Evolutionary conservation across 495 filamentous ascomycete genomes (phyloP).

Genomic region (Apiosordaria backusii): DNA sequence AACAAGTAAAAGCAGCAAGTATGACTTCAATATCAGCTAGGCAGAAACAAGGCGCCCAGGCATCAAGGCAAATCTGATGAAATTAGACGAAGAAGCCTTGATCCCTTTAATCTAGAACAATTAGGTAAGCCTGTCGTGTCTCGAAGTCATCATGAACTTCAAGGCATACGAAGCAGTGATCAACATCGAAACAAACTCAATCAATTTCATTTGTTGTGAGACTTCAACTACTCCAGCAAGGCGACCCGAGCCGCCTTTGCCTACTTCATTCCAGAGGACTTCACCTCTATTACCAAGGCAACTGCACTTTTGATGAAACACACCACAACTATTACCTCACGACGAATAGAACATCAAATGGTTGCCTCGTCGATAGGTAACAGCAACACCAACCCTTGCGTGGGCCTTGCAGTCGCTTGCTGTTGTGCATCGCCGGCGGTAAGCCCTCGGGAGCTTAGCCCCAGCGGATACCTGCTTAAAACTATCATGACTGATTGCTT

Average conservation of each 20-base stretch:
- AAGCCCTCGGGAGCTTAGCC: neutral
- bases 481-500: neutral
- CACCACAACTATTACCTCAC: neutral
- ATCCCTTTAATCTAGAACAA: neutral
- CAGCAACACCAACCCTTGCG: neutral
- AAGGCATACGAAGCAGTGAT: neutral
- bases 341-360: neutral
- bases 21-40: no score
- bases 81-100: neutral
- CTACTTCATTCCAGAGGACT: neutral
- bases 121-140: neutral
- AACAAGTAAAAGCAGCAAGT: neutral
- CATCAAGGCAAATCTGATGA: neutral
- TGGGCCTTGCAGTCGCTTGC: no score
- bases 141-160: neutral
- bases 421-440: neutral
- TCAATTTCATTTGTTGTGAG: neutral
- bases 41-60: neutral
- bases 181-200: neutral
- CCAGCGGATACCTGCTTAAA: neutral
- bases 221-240: neutral
- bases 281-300: neutral
- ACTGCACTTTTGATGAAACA: neutral
- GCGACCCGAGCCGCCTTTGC: neutral
- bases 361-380: neutral